Evolutionary conservation across 805 yeast genomes (phyloP), one percentile per base, ranked within the genome.

Genomic region (Isabelozyma gotoi): DNA sequence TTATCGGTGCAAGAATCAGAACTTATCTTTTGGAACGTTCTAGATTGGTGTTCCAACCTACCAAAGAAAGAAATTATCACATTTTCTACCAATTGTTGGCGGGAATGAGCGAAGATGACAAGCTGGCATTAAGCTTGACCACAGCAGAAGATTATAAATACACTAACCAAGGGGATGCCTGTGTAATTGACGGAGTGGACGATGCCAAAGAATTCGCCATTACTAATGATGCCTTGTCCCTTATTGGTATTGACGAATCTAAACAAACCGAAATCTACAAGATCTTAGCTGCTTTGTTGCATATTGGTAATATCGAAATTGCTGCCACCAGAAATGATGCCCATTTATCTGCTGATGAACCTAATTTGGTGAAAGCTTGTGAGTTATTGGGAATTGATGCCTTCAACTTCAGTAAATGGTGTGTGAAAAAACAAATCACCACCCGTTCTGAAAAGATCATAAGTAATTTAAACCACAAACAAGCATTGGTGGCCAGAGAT

Each of bases 401-500:
- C 1, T 52, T 65, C 17, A 68, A 67, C 40, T 88, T 92, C 63
- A 84, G 92, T 20, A 89, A 88, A 65, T 92, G 98, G 97, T 81
- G 86, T 56, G 83, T 85, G 37, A 94, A 92, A 71, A 90, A 88
- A 62, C 97, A 91, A 66, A 88, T 94, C 51, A 78, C 79, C 18
- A 91, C 97, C n/a, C 78, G 97, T 62, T 82, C 90, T 8, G 98
- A 94, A 66, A 91, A 88, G 64, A 91, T 92, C 59, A 82, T 84
- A 38, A 84, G 96, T 18, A 89, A 86, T 60, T 74, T 92, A 59
- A 88, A 78, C 55, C 85, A 81, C 61, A 81, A 81, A 55, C 96
- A 91, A 61, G 95, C 98, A 7, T 55, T 81, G 19, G 97, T 91
- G 21, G 92, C 97, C 11, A 82, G 96, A 59, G 98, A 92, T 67